Evolutionary conservation across 2,329 filamentous ascomycete genomes (phyloP), one percentile per base, ranked within the genome.

Genomic region (Ceratocystis alfenasii): DNA sequence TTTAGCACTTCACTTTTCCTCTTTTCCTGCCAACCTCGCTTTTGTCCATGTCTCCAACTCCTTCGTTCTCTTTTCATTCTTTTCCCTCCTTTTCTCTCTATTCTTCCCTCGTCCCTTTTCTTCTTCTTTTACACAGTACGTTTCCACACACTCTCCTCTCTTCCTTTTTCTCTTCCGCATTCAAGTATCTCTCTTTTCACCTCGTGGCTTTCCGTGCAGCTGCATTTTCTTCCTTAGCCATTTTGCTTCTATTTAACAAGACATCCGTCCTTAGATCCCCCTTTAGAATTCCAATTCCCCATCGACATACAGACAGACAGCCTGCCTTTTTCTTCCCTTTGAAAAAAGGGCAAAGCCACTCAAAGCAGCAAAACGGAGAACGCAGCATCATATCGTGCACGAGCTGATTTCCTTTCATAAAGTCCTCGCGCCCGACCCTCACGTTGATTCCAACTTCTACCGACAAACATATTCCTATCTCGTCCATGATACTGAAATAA

Each of bases 41-140:
- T 30, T 63, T 15, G n/a, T n/a, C 22, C 44, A 53, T 36, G 22
- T 36, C 28, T 57, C 53, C 53, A 57, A 57, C 53, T 57, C 53
- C 53, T 57, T 57, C 53, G 53, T 57, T 28, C 50, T 20, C 20
- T 57, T 53, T 36, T 5, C 33, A 41, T 48, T 61, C 33, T 17
- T 46, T 63, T 48, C 12, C 53, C 30, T 25, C n/a, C 48, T 50
- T 41, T n/a, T 50, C 22, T 63, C 22, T 22, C 28, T 45, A 36
- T 28, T 17, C 22, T 44, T 59, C 36, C 53, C 25, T 17, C 53
- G 53, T 33, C 53, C 17, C 45, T 45, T n/a, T 63, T 20, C 28
- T 53, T 63, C 28, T 28, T 53, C 28, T 22, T n/a, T 62, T 15
- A 41, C 10, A 12, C 36, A 41, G 36, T 15, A 41, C 36, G 36